Evolutionary conservation across 768 basidiomycete genomes (phyloP), one percentile per base, ranked within the genome.

Genomic region (Termitomyces eurrhizus): DNA sequence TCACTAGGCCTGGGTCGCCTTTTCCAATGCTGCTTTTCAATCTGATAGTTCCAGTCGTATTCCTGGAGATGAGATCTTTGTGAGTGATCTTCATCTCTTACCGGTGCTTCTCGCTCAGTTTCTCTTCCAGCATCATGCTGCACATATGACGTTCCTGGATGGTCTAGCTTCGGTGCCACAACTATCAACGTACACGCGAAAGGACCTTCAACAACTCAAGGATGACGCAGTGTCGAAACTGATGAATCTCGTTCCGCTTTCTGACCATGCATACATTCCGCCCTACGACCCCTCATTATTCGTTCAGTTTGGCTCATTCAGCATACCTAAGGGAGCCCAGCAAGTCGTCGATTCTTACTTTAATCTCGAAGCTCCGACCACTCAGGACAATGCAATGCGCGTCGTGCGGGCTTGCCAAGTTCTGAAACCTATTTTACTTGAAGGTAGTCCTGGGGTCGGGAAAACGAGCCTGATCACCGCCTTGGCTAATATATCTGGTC

Each of bases 361-460:
- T 80, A 91, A 89, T 67, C 82, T 98, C 46, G 79, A 86, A 55
- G 94, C 94, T 0, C 94, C 96, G 0, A 98, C 97, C 2, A 92
- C 95, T 14, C 81, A 80, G 45, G 82, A 88, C 61, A 99, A 99
- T 71, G 89, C 90, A 21, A 83, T 91, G 80, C 89, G 96, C 24
- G 85, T 98, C 13, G 76, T 93, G 36, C 83, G 97, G 58, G 97
- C 95, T 3, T 92, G 89, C 62, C 97, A 98, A 72, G 78, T 98
- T 4, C 67, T 75, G 3, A 98, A 98, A 71, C 94, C 97, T 0
- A 92, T 99, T 60, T 80, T 99, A 13, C 80, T 99, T 9, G 97
- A 99, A 70, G 97, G 97, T 1, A 98, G 95, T 73, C 97, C 97
- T 12, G 97, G 97, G 0, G 97, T 98, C 14, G 97, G 97, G 3